Base-by-base conservation (phyloP, 768 basidiomycete genomes). In the Lentinus tigrinus region DNA sequence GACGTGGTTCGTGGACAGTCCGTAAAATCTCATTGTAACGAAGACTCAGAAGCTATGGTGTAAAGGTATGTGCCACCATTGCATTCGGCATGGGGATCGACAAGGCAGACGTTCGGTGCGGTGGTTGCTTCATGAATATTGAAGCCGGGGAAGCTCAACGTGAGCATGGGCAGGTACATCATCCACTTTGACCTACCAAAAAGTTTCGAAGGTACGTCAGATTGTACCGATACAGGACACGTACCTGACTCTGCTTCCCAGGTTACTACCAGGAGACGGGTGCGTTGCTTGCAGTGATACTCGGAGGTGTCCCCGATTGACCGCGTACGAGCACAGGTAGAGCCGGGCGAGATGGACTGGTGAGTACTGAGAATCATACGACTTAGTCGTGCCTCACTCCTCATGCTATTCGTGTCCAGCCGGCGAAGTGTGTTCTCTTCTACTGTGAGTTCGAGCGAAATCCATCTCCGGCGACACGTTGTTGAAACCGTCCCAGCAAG, bases 231-330 rank as follows among this genome's bases (percentile, higher is more conserved):
- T 37, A 17, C 34, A 19, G 57, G 19, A 38, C 44, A 49, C 58
- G 31, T 14, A 5, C n/a, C 2, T 26, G 21, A 23, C 13, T 6
- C 1, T 21, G 10, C 9, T 56, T 46, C 17, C 11, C 47, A 91
- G 91, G 90, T 0, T 94, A 87, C 69, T 94, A 94, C 69, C 92
- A 93, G 69, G 92, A 93, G 71, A 93, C 91, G 61, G 90, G 89
- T 85, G 63, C 23, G 24, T n/a, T 24, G 13, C 28, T 10, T 46
- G 19, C 38, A 24, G 17, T 54, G 37, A 46, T 37, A 13, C 8
- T 47, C 2, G 21, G 19, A 14, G 14, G 52, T 31, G 31, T 31
- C 31, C 31, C 31, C 7, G 31, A 31, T 14, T 19, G 62, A 23
- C 67, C 16, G n/a, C 38, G 48, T 3, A 60, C 52, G 49, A 49